phyloP scores from a whole-genome alignment of 257 asterid species.

The Linaria vulgaris region DNA sequence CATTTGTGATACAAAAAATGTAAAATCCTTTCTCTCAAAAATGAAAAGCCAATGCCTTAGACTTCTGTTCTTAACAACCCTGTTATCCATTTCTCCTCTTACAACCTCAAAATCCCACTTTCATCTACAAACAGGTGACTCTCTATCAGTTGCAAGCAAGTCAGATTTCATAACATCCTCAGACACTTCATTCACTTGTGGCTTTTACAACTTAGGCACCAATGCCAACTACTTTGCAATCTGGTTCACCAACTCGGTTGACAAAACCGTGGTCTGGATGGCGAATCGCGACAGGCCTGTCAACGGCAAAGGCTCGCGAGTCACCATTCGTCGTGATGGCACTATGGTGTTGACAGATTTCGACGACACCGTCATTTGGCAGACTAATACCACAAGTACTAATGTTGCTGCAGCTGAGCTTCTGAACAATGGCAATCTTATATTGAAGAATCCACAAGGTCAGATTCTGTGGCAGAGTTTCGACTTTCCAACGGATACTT shows the following conservation, averaged over 20 bases:
- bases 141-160: conserved; percentile 45
- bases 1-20: not conserved
- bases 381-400: conserved; percentile 39
- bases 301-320: conserved; percentile 43
- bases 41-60: conserved; percentile 31
- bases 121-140: conserved; percentile 34
- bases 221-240: conserved; percentile 67
- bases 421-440: conserved; percentile 56
- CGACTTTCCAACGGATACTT: conserved; percentile 61
- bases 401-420: conserved; percentile 44
- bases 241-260: conserved; percentile 65
- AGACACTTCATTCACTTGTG: conserved; percentile 55
- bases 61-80: conserved; percentile 13
- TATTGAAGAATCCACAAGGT: conserved; percentile 36
- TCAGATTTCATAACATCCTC: conserved; percentile 46
- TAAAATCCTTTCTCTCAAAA: conserved; percentile 1
- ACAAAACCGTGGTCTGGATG: conserved; percentile 62
- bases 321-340: conserved; percentile 38
- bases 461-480: conserved; percentile 62
- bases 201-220: conserved; percentile 45
- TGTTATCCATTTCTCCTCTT: conserved; percentile 11
- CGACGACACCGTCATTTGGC: conserved; percentile 48
- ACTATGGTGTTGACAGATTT: conserved; percentile 45
- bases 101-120: conserved; percentile 30
- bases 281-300: conserved; percentile 67